These are phyloP conservation scores for Hansenula lynferdii DNA, from an alignment of 1,139 yeast species.

Conservation along the genomic window DNA sequence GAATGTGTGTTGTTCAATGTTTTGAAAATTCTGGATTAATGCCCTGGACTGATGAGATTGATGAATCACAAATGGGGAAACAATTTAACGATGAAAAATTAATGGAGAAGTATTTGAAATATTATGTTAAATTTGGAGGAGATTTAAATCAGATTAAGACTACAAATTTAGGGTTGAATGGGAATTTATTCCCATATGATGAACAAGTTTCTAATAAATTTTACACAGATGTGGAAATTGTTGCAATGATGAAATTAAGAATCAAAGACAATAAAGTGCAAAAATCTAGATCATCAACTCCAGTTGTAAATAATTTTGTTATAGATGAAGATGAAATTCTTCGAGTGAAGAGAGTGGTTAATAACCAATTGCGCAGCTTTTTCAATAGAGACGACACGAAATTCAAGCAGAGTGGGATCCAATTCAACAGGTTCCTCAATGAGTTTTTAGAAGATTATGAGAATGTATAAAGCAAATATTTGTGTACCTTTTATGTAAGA, in stretches of 20 bases:
- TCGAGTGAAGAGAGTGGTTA: not conserved
- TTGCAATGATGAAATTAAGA: slow-evolving; percentile 20
- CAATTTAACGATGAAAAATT: slow-evolving; percentile 2
- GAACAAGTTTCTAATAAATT: slow-evolving; percentile 26
- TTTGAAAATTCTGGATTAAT: slow-evolving; percentile 2
- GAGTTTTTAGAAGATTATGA: not conserved
- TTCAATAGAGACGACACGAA: not conserved
- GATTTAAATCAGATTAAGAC: not conserved
- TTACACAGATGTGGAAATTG: slow-evolving; percentile 26
- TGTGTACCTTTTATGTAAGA: too few species aligned
- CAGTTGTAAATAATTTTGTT: not conserved
- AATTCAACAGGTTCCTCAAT: not conserved
- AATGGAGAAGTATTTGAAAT: slow-evolving; percentile 1
- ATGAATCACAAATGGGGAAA: not conserved
- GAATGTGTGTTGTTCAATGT: not conserved
- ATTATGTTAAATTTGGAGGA: slow-evolving; percentile 5
- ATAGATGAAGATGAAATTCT: not conserved
- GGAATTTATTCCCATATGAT: slow-evolving; percentile 28
- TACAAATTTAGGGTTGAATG: slow-evolving; percentile 12
- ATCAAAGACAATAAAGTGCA: not conserved
- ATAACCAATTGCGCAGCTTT: not conserved
- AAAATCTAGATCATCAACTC: not conserved
- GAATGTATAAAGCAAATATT: not conserved
- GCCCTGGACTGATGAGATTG: not conserved
- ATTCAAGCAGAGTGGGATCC: not conserved